Conservation (phyloP, 768 basidiomycete genomes). For the Nevesoporus exiguus region DNA sequence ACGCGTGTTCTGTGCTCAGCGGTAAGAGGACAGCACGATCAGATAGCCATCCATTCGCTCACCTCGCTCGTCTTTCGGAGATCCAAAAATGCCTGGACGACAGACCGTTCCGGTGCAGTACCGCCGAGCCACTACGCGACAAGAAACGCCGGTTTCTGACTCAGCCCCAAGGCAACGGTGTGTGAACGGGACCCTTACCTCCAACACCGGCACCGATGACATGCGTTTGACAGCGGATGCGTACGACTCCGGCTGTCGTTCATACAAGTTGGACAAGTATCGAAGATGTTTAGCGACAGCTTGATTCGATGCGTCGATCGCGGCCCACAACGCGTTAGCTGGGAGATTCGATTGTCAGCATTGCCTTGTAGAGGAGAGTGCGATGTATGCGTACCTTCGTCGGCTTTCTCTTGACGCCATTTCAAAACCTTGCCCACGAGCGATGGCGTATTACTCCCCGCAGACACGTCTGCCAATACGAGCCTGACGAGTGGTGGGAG, state of each 20-base stretch:
- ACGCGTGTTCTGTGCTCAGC: constrained; percentile 61
- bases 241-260: constrained; percentile 48
- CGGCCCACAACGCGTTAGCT: constrained; percentile 67
- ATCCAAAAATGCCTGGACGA: constrained; percentile 56
- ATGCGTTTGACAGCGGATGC: constrained; percentile 57
- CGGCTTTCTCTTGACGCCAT: constrained; percentile 71
- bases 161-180: not conserved
- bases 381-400: constrained; percentile 42
- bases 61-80: constrained; percentile 61
- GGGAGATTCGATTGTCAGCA: not conserved
- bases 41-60: not conserved
- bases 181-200: constrained; percentile 39
- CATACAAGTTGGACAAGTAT: constrained; percentile 48
- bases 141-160: not conserved
- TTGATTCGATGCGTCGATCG: constrained; percentile 60
- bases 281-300: constrained; percentile 51
- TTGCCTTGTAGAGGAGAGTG: not conserved
- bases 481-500: constrained; percentile 83
- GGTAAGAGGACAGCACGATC: not conserved
- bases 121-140: constrained; percentile 43
- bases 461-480: constrained; percentile 93
- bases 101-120: constrained; percentile 17
- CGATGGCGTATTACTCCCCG: constrained; percentile 93
- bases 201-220: constrained; percentile 48
- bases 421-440: constrained; percentile 87